Evolutionary conservation across 2,329 filamentous ascomycete genomes (phyloP).

Genomic region (Elsinoe necatrix): DNA sequence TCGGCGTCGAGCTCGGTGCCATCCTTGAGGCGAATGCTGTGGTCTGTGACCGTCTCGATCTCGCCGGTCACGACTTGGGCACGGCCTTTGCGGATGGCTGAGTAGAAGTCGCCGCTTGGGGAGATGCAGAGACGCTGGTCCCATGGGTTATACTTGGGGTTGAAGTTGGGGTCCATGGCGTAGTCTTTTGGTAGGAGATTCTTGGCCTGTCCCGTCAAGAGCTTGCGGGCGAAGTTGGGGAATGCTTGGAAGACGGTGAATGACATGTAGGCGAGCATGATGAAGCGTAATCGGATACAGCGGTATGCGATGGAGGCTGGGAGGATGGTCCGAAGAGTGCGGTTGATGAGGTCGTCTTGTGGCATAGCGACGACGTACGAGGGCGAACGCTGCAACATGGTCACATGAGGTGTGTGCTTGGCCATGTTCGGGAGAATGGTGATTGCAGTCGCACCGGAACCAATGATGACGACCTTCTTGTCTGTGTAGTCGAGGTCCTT

Average conservation of each 20-base stretch:
- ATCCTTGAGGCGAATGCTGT: slow-evolving; percentile 42
- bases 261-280: slow-evolving; percentile 29
- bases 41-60: slow-evolving; percentile 43
- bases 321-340: slow-evolving; percentile 34
- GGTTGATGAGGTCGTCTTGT: slow-evolving; percentile 30
- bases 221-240: slow-evolving; percentile 24
- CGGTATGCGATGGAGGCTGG: slow-evolving; percentile 21
- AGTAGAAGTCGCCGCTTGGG: slow-evolving; percentile 53
- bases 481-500: slow-evolving; percentile 54
- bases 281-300: slow-evolving; percentile 31
- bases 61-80: slow-evolving; percentile 48
- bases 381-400: slow-evolving; percentile 74
- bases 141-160: slow-evolving; percentile 45
- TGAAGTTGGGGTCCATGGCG: slow-evolving; percentile 38
- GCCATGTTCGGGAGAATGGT: slow-evolving; percentile 66
- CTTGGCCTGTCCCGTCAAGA: slow-evolving; percentile 38
- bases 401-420: slow-evolving; percentile 56
- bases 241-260: slow-evolving; percentile 28
- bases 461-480: slow-evolving; percentile 65
- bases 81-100: slow-evolving; percentile 42
- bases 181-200: slow-evolving; percentile 41
- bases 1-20: slow-evolving; percentile 46
- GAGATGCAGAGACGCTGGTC: slow-evolving; percentile 68
- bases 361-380: slow-evolving; percentile 56
- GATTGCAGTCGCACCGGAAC: slow-evolving; percentile 69